Base-by-base conservation (phyloP, 2,329 filamentous ascomycete genomes). In the Stemphylium beticola region DNA sequence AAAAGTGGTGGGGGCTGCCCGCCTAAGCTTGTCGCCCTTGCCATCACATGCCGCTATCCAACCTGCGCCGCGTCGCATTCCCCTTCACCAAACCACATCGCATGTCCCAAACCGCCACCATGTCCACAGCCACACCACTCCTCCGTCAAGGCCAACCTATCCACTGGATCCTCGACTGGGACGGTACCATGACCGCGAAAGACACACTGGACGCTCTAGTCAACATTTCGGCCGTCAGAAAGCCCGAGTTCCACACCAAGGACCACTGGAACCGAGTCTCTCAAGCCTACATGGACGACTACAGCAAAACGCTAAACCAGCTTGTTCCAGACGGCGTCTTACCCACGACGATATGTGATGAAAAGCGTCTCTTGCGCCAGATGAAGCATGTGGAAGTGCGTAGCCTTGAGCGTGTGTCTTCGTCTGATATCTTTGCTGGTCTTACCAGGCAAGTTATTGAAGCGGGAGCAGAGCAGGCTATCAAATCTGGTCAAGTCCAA, bases 141-240 rank as follows among this genome's bases (percentile, higher is more conserved):
- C 10, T 46, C 10, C 29, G 43, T 10, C 55, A 39, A 17, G 26
- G 10, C 32, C 34, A 47, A 15, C 61, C 65, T 15, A 62, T 77
- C 12, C 71, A 75, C 39, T 71, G 77, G 61, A 58, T 81, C 7
- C 65, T 81, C 12, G 80, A 82, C 64, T 81, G 76, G 72, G 80
- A 82, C 58, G 78, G 78, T 49, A 81, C 79, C 0, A 62, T 81
- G 24, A 81, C 79, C 11, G 60, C 64, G 36, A 70, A 70, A 18
- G 80, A 82, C 58, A 81, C 79, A 0, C 73, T 81, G 44, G 62
- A 74, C n/a, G 50, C 76, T 12, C 71, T 81, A 9, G 77, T 74
- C 36, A 64, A 66, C 29, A 74, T 81, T 12, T 71, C 75, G 2
- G 62, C 65, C n/a, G 59, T 69, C 24, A 40, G 49, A 22, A 73